Evolutionary conservation across 192 early-diverging fungal genomes (phyloP).

Genomic region (Backusella tuberculispora): DNA sequence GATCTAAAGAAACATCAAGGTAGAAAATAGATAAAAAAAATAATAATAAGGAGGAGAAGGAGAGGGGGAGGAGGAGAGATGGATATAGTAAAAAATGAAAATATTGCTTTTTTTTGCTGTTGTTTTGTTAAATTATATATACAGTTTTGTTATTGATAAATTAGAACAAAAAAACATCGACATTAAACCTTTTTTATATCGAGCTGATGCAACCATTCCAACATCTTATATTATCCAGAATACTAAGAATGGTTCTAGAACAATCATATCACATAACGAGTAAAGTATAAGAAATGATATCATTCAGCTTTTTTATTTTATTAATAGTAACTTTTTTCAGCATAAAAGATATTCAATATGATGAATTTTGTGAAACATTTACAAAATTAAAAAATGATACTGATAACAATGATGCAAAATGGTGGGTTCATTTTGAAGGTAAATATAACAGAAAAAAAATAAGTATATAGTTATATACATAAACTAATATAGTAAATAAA

Average conservation of each 20-base stretch:
- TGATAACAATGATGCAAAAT: background rate
- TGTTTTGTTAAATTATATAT: background rate
- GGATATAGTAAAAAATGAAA: no score
- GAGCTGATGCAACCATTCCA: slow-evolving; percentile 29
- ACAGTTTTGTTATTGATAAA: slow-evolving; percentile 42
- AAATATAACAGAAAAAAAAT: background rate
- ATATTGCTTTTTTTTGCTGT: background rate
- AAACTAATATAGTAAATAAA: slow-evolving; percentile 58
- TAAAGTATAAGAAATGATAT: slow-evolving; percentile 8
- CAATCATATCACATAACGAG: slow-evolving; percentile 66
- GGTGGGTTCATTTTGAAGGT: slow-evolving; percentile 22
- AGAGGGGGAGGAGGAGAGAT: background rate
- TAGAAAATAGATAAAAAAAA: slow-evolving; percentile 25
- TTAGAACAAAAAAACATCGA: slow-evolving; percentile 49
- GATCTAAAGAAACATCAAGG: slow-evolving; percentile 49
- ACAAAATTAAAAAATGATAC: slow-evolving; percentile 2
- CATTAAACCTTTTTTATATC: slow-evolving; percentile 50
- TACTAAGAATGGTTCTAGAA: slow-evolving; percentile 50
- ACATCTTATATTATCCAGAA: slow-evolving; percentile 63
- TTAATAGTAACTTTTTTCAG: slow-evolving; percentile 16
- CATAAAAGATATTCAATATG: slow-evolving; percentile 55
- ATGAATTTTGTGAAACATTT: slow-evolving; percentile 50
- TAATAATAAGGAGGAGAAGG: background rate
- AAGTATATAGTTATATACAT: slow-evolving; percentile 43
- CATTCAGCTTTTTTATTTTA: background rate